These are phyloP conservation scores for Aspergillus sclerotialis DNA, from an alignment of 2,329 filamentous ascomycete genomes.

Conservation along the genomic window DNA sequence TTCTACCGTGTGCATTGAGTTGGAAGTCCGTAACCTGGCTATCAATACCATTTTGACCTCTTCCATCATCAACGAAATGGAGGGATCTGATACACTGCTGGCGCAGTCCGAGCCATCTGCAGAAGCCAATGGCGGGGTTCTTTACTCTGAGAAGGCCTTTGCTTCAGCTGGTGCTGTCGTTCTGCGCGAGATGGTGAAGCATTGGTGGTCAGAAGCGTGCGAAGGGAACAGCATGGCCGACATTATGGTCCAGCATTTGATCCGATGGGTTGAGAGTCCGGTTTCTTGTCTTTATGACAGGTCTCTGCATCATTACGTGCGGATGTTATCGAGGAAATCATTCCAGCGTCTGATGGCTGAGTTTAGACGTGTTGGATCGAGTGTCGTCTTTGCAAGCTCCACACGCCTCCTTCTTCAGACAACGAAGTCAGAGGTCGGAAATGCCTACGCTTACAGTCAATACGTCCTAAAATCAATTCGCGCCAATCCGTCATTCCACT, in stretches of 20 bases:
- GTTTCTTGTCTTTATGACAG: conserved; percentile 93
- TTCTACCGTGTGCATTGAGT: conserved; percentile 90
- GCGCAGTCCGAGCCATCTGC: conserved; percentile 64
- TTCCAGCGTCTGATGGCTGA: conserved; percentile 96
- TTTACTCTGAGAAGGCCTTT: conserved; percentile 85
- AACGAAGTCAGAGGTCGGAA: conserved; percentile 91
- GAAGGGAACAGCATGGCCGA: conserved; percentile 90
- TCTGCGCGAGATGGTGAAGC: conserved; percentile 94
- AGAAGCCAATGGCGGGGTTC: conserved; percentile 57
- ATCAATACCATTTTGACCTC: conserved; percentile 98
- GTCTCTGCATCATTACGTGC: conserved; percentile 91
- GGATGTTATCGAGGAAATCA: conserved; percentile 97
- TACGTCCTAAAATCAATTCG: conserved; percentile 98
- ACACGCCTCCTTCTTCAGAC: conserved; percentile 89
- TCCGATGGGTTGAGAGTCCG: conserved; percentile 93
- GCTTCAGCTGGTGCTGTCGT: conserved; percentile 86
- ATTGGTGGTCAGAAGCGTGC: conserved; percentile 95
- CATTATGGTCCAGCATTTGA: conserved; percentile 92
- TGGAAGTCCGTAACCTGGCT: conserved; percentile 86
- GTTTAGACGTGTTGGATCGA: conserved; percentile 88
- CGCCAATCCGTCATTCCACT: conserved; percentile 90
- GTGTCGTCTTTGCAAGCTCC: conserved; percentile 89
- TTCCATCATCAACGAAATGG: conserved; percentile 91
- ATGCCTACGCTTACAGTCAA: conserved; percentile 92
- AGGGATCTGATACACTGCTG: conserved; percentile 80